Conservation (phyloP, 129 eudicot species). For the Chrysanthemum seticuspe region DNA sequence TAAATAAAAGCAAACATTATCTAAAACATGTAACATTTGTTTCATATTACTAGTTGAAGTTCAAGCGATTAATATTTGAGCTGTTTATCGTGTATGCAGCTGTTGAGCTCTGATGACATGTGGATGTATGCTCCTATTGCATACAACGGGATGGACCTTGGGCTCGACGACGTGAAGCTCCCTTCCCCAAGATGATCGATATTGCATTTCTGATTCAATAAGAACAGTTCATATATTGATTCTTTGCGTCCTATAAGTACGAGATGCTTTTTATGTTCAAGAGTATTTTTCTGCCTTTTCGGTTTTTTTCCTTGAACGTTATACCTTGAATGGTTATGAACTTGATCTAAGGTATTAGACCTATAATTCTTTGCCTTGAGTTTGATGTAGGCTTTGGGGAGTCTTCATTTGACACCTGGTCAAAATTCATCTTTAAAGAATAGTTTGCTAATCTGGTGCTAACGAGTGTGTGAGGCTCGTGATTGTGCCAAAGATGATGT, state of each 20-base stretch:
- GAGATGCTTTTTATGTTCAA: constrained; percentile 19
- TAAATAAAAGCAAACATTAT: neutral
- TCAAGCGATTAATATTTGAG: neutral
- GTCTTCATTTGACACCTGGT: neutral
- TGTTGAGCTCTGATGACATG: constrained; percentile 65
- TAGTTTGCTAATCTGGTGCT: constrained; percentile 1
- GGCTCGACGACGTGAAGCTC: constrained; percentile 45
- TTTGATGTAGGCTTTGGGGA: neutral
- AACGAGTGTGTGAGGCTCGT: neutral
- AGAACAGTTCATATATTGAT: neutral
- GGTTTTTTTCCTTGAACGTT: constrained; percentile 19
- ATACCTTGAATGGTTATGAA: constrained; percentile 9
- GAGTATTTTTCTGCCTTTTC: constrained; percentile 3
- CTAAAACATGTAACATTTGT: neutral
- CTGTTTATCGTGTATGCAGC: constrained; percentile 40
- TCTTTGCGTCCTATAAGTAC: constrained; percentile 2
- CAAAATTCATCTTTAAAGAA: constrained; percentile 7
- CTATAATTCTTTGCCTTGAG: constrained; percentile 4
- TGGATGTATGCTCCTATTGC: constrained; percentile 91
- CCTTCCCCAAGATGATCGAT: constrained; percentile 39
- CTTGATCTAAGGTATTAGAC: neutral
- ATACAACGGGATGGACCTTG: constrained; percentile 67
- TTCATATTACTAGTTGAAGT: neutral
- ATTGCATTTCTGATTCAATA: neutral
- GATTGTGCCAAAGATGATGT: neutral